These are phyloP conservation scores for Dictyostelium capitatum DNA, from an alignment of 78 protist genomes.

Conservation along the genomic window DNA sequence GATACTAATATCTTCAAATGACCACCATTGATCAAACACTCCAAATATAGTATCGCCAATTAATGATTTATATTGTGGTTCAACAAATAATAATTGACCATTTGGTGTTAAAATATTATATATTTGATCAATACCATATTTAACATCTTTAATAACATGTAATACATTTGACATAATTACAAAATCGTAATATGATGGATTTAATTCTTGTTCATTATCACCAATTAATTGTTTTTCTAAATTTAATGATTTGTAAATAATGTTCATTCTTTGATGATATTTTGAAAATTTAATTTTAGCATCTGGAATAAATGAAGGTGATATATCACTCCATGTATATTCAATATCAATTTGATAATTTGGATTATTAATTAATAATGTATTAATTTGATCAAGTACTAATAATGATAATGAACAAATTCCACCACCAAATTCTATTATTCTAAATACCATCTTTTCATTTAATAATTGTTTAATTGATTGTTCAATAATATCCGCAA, in stretches of 20 bases:
- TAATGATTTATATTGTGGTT: not conserved
- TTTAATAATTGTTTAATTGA: not conserved
- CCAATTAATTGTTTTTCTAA: not conserved
- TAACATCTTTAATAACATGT: not conserved
- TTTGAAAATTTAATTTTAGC: not conserved
- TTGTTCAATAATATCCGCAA: not conserved
- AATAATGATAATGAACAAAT: not conserved
- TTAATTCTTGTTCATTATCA: not conserved
- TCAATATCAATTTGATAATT: not conserved
- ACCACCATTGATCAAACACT: conserved; percentile 54
- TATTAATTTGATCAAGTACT: not conserved
- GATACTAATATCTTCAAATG: not conserved
- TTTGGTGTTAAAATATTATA: not conserved
- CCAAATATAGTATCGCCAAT: conserved; percentile 37
- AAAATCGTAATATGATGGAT: conserved; percentile 10
- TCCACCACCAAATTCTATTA: conserved; percentile 58
- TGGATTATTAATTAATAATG: not conserved
- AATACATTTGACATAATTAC: conserved; percentile 34
- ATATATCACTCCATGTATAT: conserved; percentile 32
- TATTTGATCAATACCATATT: not conserved
- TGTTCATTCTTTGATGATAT: not conserved
- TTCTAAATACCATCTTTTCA: not conserved
- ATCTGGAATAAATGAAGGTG: not conserved
- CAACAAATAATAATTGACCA: conserved; percentile 25
- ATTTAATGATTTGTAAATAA: conserved; percentile 18